Base-by-base conservation (phyloP, 306 rosid genomes). In the Lablab purpureus region DNA sequence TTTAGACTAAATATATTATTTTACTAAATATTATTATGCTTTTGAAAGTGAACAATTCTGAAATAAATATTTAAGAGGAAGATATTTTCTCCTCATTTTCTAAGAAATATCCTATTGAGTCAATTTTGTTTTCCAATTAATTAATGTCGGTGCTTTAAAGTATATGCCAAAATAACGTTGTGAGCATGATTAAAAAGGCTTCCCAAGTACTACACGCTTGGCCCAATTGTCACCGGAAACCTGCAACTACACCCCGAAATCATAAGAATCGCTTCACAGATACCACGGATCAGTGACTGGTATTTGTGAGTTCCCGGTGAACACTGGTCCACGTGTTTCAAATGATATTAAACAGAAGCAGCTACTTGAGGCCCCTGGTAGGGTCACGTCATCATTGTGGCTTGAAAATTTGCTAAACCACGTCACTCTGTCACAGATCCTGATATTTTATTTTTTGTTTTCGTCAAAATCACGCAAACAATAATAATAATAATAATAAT, bases 311-410 rank as follows among this genome's bases (percentile, higher is more conserved):
- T 84, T 30, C 10, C 71, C 85, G 27, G 52, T 69, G 18, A 18
- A 36, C 0, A 4, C n/a, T 54, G 78, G 84, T 41, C 81, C 85
- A 78, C 82, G 76, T 87, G 81, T 72, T 23, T 60, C 28, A 27
- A 56, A 77, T 67, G 54, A 71, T 34, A 64, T 25, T 41, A 3
- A 30, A 43, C 17, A 27, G 25, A 14, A 32, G 68, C 41, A 32
- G 45, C 49, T 5, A 79, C 3, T 18, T 11, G n/a, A 6, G 77
- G 41, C 69, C 87, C 81, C 40, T 40, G 9, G 12, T 15, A 12
- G 50, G 22, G 73, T 67, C 49, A 64, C 25, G 23, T 56, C 80
- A 83, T 87, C 56, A 80, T 82, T 60, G 70, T 68, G 6, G 23
- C 76, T 75, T 10, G 27, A 56, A 70, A 25, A 22, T 28, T 18